Evolutionary conservation across 306 rosid genomes (phyloP), one percentile per base, ranked within the genome.

Genomic region (Medicago ruthenica): DNA sequence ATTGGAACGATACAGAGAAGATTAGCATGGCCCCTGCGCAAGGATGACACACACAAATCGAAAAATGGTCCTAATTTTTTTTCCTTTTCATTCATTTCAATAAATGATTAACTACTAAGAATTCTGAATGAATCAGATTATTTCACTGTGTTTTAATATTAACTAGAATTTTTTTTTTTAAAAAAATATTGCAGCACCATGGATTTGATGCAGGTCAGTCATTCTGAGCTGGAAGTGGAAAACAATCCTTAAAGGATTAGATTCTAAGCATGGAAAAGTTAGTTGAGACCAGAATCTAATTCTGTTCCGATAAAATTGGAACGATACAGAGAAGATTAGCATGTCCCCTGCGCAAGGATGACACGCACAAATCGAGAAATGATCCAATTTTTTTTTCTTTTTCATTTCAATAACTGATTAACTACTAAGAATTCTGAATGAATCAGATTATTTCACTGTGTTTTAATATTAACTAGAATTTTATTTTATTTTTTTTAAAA

Each of bases 121-220:
- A 60, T 55, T 80, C 24, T 70, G 51, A 59, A 66, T 55, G 63
- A 53, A 76, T 17, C 27, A 75, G 27, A 44, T 60, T 47, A 20
- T 51, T 51, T n/a, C 57, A 50, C 21, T 50, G 57, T 50, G 57
- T n/a, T 50, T 18, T 8, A n/a, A 50, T 50, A 16, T 7, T 50
- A 50, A 50, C 55, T 50, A 16, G 11, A 7, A 45, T 45, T 45
- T 40, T 1, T 8, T 8, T 40, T 8, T 40, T 45, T 45, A 12
- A n/a, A 11, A 78, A 73, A 27, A 27, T 27, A 71, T 67, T 86
- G 90, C 90, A 89, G 92, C 93, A 92, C 67, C 86, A 91, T 53
- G 91, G 96, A 81, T 92, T 89, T 81, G 90, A 88, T 54, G 82
- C 88, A 16, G 93, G 96, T 76, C 87, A 88, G 93, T 80, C 89